Conservation (phyloP, 768 basidiomycete genomes). For the Pholiota molesta region DNA sequence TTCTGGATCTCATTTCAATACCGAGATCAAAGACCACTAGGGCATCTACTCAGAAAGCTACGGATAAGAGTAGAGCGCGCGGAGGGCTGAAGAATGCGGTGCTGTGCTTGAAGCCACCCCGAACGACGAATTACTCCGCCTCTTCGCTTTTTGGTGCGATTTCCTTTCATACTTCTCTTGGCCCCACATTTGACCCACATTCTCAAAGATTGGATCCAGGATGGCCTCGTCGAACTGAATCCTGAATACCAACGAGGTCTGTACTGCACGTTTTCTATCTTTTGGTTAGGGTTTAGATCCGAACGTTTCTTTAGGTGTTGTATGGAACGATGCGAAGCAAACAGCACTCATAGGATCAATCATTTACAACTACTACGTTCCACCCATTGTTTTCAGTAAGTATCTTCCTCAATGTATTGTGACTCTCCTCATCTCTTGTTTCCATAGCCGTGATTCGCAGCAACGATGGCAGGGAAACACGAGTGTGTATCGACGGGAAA, state of each 20-base stretch:
- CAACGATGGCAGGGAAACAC: conserved; percentile 45
- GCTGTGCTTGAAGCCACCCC: conserved; percentile 10
- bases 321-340: conserved; percentile 68
- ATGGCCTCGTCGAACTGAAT: conserved; percentile 53
- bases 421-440: conserved; percentile 5
- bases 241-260: conserved; percentile 70
- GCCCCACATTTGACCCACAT: background rate
- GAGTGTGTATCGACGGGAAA: conserved; percentile 73
- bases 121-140: conserved; percentile 11
- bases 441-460: conserved; percentile 38
- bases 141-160: conserved; percentile 37
- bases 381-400: conserved; percentile 68
- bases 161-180: conserved; percentile 1
- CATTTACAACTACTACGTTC: conserved; percentile 66
- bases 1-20: background rate
- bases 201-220: conserved; percentile 47
- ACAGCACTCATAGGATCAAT: conserved; percentile 65
- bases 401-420: background rate
- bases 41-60: conserved; percentile 24
- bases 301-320: conserved; percentile 46
- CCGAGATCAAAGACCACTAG: conserved; percentile 18
- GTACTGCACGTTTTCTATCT: conserved; percentile 12
- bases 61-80: conserved; percentile 16
- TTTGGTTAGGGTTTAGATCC: background rate
- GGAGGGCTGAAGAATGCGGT: conserved; percentile 9